These are phyloP conservation scores for Salix koriyanagi DNA, from an alignment of 345 rosid genomes.

Conservation along the genomic window DNA sequence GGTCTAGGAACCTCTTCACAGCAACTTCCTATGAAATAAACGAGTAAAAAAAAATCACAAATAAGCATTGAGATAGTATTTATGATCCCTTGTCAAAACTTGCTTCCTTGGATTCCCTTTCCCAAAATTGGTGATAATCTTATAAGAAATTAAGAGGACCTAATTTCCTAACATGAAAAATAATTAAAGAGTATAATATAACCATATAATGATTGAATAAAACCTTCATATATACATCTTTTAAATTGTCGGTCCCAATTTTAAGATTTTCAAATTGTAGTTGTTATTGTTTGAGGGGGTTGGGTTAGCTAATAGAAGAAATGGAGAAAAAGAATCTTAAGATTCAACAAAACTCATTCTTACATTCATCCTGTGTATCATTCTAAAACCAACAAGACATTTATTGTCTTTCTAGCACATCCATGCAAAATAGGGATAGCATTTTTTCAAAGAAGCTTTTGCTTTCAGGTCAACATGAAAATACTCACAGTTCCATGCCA, in stretches of 20 bases:
- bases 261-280: neutral
- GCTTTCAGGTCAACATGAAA: constrained; percentile 4
- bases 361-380: neutral
- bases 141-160: neutral
- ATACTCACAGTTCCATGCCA: constrained; percentile 98
- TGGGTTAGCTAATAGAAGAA: neutral
- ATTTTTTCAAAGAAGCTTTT: neutral
- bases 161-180: neutral
- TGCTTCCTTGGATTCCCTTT: constrained; percentile 7
- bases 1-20: constrained; percentile 88
- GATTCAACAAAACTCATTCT: neutral
- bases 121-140: neutral
- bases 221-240: neutral
- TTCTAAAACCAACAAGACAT: neutral
- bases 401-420: constrained; percentile 1
- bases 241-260: neutral
- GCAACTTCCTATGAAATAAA: constrained; percentile 73
- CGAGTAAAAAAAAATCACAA: constrained; percentile 3
- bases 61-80: neutral
- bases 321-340: neutral
- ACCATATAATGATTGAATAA: neutral
- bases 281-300: neutral
- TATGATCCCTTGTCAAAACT: neutral
- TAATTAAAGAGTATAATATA: neutral
- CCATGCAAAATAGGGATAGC: neutral